Evolutionary conservation across 495 filamentous ascomycete species (phyloP), one percentile per base, ranked within the genome.

Genomic region (Lasiosphaeris hirsuta): DNA sequence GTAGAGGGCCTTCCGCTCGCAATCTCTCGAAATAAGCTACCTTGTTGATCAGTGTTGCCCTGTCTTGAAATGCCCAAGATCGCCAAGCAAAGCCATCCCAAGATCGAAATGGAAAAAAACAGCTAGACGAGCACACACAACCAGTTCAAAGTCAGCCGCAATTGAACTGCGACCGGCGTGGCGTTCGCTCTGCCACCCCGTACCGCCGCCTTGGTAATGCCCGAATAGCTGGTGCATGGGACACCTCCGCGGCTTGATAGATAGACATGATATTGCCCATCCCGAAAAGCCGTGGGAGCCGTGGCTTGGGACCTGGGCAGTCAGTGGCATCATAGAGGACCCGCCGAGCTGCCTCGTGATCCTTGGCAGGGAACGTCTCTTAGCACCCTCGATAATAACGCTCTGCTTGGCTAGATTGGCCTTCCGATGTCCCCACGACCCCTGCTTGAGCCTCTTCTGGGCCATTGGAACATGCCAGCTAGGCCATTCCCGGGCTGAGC

Each of bases 251-350:
- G 36, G 51, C 38, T 42, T 51, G 35, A 58, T 57, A 54, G 23
- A 55, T 42, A 30, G 10, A 46, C n/a, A 37, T 47, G 45, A 60
- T 58, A 58, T 60, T 60, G 45, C 14, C n/a, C 54, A 41, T 67
- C 63, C 63, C 59, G 61, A 61, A 7, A 39, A 64, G 51, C 66
- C 59, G 66, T 46, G 34, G 17, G 50, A 30, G 23, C 23, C 23
- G 23, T 30, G 23, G 23, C 14, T 51, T 17, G 54, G 10, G 19
- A 17, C 17, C 18, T 23, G 18, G 33, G 35, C 38, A 35, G 35
- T 33, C 17, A 17, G 33, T 33, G 33, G 35, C 42, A 36, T 40
- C 52, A 57, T 48, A 48, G 48, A 41, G 34, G 49, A 44, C 34
- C 58, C 36, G 46, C 49, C 60, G 36, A 59, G 36, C 51, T 55